These are phyloP conservation scores for Saccharomyces kudriavzevii DNA, from an alignment of 805 yeast genomes.

Conservation along the genomic window DNA sequence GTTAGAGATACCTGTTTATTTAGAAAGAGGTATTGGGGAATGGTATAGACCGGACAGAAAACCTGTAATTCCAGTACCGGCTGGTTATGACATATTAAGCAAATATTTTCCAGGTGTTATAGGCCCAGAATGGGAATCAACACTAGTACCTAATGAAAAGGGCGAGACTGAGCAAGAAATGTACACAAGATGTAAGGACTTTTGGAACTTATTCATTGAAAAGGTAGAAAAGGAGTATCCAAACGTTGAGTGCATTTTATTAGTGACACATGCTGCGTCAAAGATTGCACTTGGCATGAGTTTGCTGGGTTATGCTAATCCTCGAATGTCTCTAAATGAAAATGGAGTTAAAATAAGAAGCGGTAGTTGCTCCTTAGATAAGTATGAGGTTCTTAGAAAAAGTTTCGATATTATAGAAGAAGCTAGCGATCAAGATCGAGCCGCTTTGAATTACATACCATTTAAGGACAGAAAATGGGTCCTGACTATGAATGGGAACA, in stretches of 20 bases:
- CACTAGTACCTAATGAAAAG: slow-evolving; percentile 47
- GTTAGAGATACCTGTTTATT: slow-evolving; percentile 48
- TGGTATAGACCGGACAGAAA: slow-evolving; percentile 71
- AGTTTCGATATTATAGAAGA: slow-evolving; percentile 13
- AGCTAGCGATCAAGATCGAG: slow-evolving; percentile 7
- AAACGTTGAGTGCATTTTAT: slow-evolving; percentile 49
- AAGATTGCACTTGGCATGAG: slow-evolving; percentile 83
- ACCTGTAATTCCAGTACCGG: slow-evolving; percentile 62
- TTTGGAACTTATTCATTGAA: slow-evolving; percentile 51
- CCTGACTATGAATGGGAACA: slow-evolving; percentile 60
- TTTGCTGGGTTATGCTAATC: slow-evolving; percentile 44
- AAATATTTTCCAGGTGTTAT: slow-evolving; percentile 46
- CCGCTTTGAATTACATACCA: slow-evolving; percentile 3
- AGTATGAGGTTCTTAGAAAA: slow-evolving; percentile 34
- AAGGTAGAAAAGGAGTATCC: slow-evolving; percentile 52
- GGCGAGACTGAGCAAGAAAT: slow-evolving; percentile 79
- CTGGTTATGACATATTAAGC: slow-evolving; percentile 39
- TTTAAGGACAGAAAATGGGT: slow-evolving; percentile 43
- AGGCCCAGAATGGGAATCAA: slow-evolving; percentile 42
- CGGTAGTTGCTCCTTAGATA: slow-evolving; percentile 80
- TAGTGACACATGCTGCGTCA: slow-evolving; percentile 92
- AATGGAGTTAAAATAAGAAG: slow-evolving; percentile 50
- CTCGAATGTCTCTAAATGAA: slow-evolving; percentile 43
- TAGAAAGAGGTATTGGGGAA: slow-evolving; percentile 86
- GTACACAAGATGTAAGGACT: slow-evolving; percentile 47